phyloP scores from a whole-genome alignment of 371 early-diverging fungal species.

The Mucor plumbeus region DNA sequence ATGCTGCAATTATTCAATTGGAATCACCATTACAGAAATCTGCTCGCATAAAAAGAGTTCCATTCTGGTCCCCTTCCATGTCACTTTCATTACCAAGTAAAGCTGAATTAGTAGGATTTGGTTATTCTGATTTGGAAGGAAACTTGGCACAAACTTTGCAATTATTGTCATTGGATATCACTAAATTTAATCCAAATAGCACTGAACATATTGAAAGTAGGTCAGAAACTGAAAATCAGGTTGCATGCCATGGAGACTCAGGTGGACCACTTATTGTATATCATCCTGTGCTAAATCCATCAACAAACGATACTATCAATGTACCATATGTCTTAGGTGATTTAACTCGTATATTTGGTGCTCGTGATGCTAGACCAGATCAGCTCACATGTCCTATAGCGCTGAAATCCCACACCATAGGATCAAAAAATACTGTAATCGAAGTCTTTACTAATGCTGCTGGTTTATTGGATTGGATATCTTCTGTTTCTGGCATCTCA shows the following conservation, averaged over 20 bases:
- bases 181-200: constrained; percentile 20
- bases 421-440: constrained; percentile 5
- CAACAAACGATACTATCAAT: background rate
- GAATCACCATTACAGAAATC: constrained; percentile 33
- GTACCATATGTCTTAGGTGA: constrained; percentile 38
- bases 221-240: constrained; percentile 19
- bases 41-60: constrained; percentile 24
- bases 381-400: constrained; percentile 40
- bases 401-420: background rate
- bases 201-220: constrained; percentile 29
- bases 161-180: constrained; percentile 30
- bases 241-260: constrained; percentile 55
- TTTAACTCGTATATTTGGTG: constrained; percentile 49
- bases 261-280: constrained; percentile 39
- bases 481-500: constrained; percentile 17
- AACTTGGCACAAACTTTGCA: constrained; percentile 32
- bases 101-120: constrained; percentile 45
- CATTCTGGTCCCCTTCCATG: constrained; percentile 38
- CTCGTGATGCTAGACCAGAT: constrained; percentile 28
- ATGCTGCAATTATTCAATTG: constrained; percentile 45
- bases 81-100: constrained; percentile 2
- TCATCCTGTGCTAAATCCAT: constrained; percentile 2
- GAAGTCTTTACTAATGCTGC: constrained; percentile 27
- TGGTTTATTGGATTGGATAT: constrained; percentile 28
- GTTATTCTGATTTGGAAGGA: constrained; percentile 29